Evolutionary conservation across 345 rosid genomes (phyloP).

Genomic region (Moricandia arvensis): DNA sequence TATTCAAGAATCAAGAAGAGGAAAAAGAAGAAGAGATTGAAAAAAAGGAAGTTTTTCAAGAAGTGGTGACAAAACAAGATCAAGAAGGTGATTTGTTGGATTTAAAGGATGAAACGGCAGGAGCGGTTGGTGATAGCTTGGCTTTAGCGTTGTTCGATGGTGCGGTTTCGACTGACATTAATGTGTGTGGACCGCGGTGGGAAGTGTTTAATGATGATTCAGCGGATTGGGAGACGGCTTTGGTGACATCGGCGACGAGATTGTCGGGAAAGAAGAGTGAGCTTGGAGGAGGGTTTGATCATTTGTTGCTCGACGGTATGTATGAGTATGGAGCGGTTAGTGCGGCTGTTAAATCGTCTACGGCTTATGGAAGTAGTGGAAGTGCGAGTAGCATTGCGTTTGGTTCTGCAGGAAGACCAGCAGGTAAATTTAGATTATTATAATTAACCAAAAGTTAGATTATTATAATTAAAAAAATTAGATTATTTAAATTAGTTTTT

Average conservation of each 20-base stretch:
- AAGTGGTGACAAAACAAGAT: too few species aligned
- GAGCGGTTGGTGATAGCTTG: too few species aligned
- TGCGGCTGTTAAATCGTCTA: conserved; percentile 3
- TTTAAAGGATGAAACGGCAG: too few species aligned
- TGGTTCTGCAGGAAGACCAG: conserved; percentile 49
- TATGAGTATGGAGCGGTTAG: conserved; percentile 27
- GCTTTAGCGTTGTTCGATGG: too few species aligned
- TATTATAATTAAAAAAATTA: too few species aligned
- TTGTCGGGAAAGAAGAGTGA: conserved; percentile 37
- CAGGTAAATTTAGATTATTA: too few species aligned
- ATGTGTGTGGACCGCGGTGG: conserved; percentile 43
- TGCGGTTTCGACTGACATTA: background rate
- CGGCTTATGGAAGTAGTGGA: conserved; percentile 41
- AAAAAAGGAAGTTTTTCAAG: too few species aligned
- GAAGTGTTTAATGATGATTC: conserved; percentile 54
- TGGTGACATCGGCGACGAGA: conserved; percentile 60
- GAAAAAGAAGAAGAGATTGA: too few species aligned
- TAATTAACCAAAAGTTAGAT: too few species aligned
- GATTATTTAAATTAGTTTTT: too few species aligned
- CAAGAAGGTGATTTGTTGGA: too few species aligned
- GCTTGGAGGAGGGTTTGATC: conserved; percentile 41
- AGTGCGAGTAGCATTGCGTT: conserved; percentile 64
- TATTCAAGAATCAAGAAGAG: too few species aligned
- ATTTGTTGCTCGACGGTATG: conserved; percentile 38
- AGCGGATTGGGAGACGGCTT: conserved; percentile 64